Evolutionary conservation across 2,329 filamentous ascomycete species (phyloP).

Genomic region (Cladosporium sp.): DNA sequence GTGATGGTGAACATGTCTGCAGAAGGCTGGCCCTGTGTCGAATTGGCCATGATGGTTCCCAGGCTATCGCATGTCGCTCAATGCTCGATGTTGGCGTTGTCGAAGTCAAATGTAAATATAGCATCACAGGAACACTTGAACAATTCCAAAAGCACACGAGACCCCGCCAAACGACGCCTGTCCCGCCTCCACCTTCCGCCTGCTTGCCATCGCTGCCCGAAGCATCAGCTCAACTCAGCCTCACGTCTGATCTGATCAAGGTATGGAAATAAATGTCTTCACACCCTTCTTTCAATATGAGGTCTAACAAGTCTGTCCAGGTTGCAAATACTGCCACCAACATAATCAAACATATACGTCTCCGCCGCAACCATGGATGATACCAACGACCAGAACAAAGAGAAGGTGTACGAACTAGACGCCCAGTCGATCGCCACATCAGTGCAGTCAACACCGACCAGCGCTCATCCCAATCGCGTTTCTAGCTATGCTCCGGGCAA

Average conservation of each 20-base stretch:
- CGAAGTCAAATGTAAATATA: constrained; percentile 4
- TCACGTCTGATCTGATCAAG: not conserved
- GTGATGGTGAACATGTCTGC: constrained; percentile 45
- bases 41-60: constrained; percentile 12
- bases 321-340: not conserved
- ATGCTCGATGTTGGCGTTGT: not conserved
- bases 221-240: not conserved
- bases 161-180: not conserved
- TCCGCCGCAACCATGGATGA: constrained; percentile 6
- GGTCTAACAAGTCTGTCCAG: not conserved
- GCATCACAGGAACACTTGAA: not conserved
- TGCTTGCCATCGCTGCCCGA: not conserved
- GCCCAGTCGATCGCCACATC: constrained; percentile 9
- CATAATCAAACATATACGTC: not conserved
- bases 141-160: not conserved
- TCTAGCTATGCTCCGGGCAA: constrained; percentile 13
- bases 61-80: not conserved
- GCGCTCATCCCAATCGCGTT: constrained; percentile 1
- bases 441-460: not conserved
- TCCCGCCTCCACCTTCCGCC: not conserved
- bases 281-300: not conserved
- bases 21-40: constrained; percentile 13
- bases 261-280: not conserved
- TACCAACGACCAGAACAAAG: not conserved
- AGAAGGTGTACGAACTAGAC: constrained; percentile 12